Evolutionary conservation across 2,329 filamentous ascomycete genomes (phyloP), one percentile per base, ranked within the genome.

Genomic region (Allantophomopsis lycopodina): DNA sequence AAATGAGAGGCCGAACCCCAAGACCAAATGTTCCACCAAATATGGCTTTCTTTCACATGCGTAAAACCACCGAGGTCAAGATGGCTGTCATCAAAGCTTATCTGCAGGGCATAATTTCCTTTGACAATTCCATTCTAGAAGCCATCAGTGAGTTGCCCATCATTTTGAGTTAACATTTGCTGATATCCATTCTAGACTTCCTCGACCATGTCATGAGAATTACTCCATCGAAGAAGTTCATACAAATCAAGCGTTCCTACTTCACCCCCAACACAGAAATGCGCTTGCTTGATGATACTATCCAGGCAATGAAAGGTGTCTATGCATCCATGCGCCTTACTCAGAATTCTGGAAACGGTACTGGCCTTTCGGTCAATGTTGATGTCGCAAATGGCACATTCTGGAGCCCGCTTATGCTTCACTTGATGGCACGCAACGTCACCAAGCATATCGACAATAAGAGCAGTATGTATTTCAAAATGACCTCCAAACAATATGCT

Each of bases 301-400:
- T 91, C 2, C 76, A 87, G 52, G 85, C 86, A 0, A 79, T 85
- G 63, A 94, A 94, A 56, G 91, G 91, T 21, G 80, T 87, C 4
- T 96, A 94, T 51, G 77, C 86, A 8, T 87, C 88, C 0, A 78
- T 95, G 38, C 76, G 87, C 33, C 71, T 89, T 16, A 81, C 79
- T 36, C 69, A 84, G 44, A 69, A 71, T 58, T 57, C 46, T 30
- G 36, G 54, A 46, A 47, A 55, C 23, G 35, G 73, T 23, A 70
- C 73, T 18, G 75, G 74, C 7, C 67, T 96, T 5, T 76, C 83
- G 0, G 64, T 98, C 55, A 96, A 95, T 50, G 76, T 94, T 10
- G 89, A 98, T 52, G 82, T 94, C 21, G 81, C 88, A 41, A 94
- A 96, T 54, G 83, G 85, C 0, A 83, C 83, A 11, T 98, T 98